Base-by-base conservation (phyloP, 106 monocot genomes). In the Triglochin maritima region DNA sequence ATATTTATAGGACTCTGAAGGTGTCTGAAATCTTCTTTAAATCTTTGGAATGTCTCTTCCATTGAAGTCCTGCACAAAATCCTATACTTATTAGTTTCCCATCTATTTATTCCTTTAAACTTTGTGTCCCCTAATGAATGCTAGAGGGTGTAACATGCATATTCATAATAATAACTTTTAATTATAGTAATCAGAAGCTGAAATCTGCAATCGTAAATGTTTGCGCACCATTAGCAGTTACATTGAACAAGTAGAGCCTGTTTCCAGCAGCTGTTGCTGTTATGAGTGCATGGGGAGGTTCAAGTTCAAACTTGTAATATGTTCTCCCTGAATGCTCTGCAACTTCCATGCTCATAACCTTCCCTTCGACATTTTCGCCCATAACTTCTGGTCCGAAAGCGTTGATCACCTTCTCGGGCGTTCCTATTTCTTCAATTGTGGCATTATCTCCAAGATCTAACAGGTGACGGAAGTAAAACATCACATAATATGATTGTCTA, bases 241-340 rank as follows among this genome's bases (percentile, higher is more conserved):
- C 78, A 54, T 52, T 74, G 83, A 95, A 90, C 75, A 94, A 76
- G 64, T 94, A 94, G 59, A 94, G 83, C 43, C 89, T 64, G 63
- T 94, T 94, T 63, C 94, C 94, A 15, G 94, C 94, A 75, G 94
- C 94, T 12, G 94, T 86, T 49, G 89, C 94, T 13, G 87, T 87
- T 17, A 94, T 87, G 11, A 90, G 56, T 42, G 62, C 74, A 79
- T 94, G 94, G n/a, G 94, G 94, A 16, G 94, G 82, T 60, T 94
- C 94, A 44, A 94, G 56, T 69, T 94, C 94, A 63, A 81, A 89
- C 51, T 78, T 86, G 75, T 94, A 94, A 47, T 90, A 94, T 67
- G 68, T 94, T 51, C 90, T 90, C 29, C 90, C 85, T 65, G 71
- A 72, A 76, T 81, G 75, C 49, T 95, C 87, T 56, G 54, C 81